These are phyloP conservation scores for Pythium coloratum DNA, from an alignment of 352 stramenopile genomes.

Conservation along the genomic window DNA sequence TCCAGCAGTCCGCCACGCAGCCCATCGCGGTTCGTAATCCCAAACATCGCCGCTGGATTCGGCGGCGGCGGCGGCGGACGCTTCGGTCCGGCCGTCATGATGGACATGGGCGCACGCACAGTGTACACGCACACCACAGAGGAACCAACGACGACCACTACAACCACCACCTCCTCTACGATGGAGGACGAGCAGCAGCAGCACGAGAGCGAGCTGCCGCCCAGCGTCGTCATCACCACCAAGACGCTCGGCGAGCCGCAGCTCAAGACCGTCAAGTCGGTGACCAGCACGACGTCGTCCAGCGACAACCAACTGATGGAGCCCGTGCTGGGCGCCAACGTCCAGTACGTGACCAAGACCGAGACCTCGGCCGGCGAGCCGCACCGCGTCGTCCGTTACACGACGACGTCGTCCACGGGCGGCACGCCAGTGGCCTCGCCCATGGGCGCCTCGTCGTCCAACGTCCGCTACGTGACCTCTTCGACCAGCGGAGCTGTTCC, in stretches of 20 bases:
- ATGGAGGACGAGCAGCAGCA: background rate
- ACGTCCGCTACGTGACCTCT: slow-evolving; percentile 1
- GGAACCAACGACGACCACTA: background rate
- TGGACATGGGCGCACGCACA: slow-evolving; percentile 6
- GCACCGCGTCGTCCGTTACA: slow-evolving; percentile 8
- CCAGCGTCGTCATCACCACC: slow-evolving; percentile 17
- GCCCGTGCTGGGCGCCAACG: background rate
- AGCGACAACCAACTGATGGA: slow-evolving; percentile 13
- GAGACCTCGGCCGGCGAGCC: background rate
- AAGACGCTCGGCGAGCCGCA: slow-evolving; percentile 12
- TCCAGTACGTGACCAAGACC: slow-evolving; percentile 16
- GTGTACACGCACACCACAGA: slow-evolving; percentile 10
- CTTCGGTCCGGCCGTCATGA: slow-evolving; percentile 12
- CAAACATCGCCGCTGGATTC: slow-evolving; percentile 2
- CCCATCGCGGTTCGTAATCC: slow-evolving; percentile 11
- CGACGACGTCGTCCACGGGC: background rate
- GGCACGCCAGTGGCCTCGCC: slow-evolving; percentile 1
- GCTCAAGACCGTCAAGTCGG: background rate
- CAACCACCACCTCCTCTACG: background rate
- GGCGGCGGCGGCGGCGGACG: slow-evolving; percentile 8
- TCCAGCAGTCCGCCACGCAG: slow-evolving; percentile 15
- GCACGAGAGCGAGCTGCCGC: slow-evolving; percentile 2
- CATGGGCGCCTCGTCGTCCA: background rate
- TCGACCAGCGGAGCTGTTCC: background rate
- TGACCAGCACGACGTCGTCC: background rate